Conservation (phyloP, 2,329 filamentous ascomycete genomes). For the Colletotrichum echinochloae region DNA sequence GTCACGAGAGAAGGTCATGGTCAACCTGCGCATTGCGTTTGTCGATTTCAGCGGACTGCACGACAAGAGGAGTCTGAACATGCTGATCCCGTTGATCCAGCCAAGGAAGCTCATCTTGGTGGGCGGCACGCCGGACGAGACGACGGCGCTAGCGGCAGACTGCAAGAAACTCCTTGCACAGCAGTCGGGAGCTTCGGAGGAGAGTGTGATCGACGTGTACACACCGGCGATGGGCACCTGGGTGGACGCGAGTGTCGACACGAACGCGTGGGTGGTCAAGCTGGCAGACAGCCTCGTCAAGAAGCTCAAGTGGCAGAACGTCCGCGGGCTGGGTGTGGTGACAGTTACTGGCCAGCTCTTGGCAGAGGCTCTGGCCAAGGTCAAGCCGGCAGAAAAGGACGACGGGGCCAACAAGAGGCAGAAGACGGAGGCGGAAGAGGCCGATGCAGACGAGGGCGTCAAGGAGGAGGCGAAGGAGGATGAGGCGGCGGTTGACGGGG, state of each 20-base stretch:
- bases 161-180: slow-evolving; percentile 76
- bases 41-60: slow-evolving; percentile 94
- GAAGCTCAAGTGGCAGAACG: slow-evolving; percentile 93
- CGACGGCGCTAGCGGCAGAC: slow-evolving; percentile 80
- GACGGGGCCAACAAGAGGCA: slow-evolving; percentile 61
- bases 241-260: slow-evolving; percentile 94
- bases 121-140: slow-evolving; percentile 83
- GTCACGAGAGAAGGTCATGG: slow-evolving; percentile 70
- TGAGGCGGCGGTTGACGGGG: slow-evolving; percentile 18
- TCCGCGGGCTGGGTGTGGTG: slow-evolving; percentile 89
- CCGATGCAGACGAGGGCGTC: slow-evolving; percentile 35
- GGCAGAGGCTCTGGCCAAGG: slow-evolving; percentile 50
- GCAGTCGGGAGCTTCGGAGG: slow-evolving; percentile 57
- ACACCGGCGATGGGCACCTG: slow-evolving; percentile 79
- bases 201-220: slow-evolving; percentile 77
- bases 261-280: slow-evolving; percentile 96
- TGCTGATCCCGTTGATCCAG: slow-evolving; percentile 93
- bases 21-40: slow-evolving; percentile 83
- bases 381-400: slow-evolving; percentile 61
- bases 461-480: slow-evolving; percentile 19
- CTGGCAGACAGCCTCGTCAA: slow-evolving; percentile 87
- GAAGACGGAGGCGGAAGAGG: slow-evolving; percentile 55
- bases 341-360: slow-evolving; percentile 84
- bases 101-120: slow-evolving; percentile 96
- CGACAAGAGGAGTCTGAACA: slow-evolving; percentile 92